Evolutionary conservation across 208 protist genomes (phyloP).

Genomic region (Leishmania braziliensis): DNA sequence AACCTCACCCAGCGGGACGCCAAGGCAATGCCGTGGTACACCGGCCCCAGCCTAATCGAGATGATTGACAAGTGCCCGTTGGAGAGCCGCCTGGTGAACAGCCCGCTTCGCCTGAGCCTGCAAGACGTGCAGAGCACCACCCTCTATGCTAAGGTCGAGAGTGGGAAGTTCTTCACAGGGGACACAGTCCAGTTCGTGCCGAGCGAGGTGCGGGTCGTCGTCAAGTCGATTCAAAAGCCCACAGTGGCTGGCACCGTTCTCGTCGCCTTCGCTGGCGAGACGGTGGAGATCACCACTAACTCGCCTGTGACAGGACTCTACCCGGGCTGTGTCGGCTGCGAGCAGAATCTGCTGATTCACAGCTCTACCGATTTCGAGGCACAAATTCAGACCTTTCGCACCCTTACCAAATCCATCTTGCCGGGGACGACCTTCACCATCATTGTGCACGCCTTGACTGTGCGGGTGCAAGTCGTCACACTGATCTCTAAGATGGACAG

Average conservation of each 20-base stretch:
- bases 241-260: slow-evolving; percentile 52
- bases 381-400: slow-evolving; percentile 77
- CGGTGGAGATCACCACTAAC: slow-evolving; percentile 63
- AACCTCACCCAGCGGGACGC: slow-evolving; percentile 53
- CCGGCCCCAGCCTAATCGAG: slow-evolving; percentile 64
- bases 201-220: slow-evolving; percentile 48
- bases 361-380: slow-evolving; percentile 77
- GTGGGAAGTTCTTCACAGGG: slow-evolving; percentile 55
- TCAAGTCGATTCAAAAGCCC: slow-evolving; percentile 65
- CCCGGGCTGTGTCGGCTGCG: slow-evolving; percentile 72
- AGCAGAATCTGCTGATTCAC: slow-evolving; percentile 23
- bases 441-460: slow-evolving; percentile 68
- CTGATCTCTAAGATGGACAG: slow-evolving; percentile 75
- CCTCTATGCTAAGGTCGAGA: slow-evolving; percentile 81
- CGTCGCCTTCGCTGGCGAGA: slow-evolving; percentile 80
- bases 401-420: slow-evolving; percentile 64
- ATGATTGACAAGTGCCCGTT: slow-evolving; percentile 78
- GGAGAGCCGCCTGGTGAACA: slow-evolving; percentile 64
- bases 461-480: slow-evolving; percentile 65
- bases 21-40: slow-evolving; percentile 68
- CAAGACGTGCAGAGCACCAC: slow-evolving; percentile 66
- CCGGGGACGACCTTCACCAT: slow-evolving; percentile 75
- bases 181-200: slow-evolving; percentile 64
- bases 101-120: slow-evolving; percentile 72
- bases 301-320: slow-evolving; percentile 57